A percentile compares a stretch with the other conserved stretches of the same genome.
phyloP scores from a whole-genome alignment of 2,329 filamentous ascomycete species.

The Pestalotiopsis sp. region DNA sequence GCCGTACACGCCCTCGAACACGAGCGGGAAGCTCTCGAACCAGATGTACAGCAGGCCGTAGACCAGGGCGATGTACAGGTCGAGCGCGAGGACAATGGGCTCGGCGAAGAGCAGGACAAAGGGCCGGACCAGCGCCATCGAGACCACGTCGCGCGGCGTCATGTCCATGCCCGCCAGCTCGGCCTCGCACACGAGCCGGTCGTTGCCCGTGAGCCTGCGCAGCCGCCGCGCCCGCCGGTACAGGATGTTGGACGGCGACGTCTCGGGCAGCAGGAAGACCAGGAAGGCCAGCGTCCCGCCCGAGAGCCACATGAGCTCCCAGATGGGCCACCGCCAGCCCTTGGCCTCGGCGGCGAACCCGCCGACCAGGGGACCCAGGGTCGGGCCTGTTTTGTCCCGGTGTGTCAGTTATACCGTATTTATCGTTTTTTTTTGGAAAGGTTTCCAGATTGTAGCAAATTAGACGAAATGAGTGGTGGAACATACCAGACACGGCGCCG shows the following conservation, averaged over 20 bases:
- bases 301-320: slow-evolving; percentile 49
- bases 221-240: slow-evolving; percentile 52
- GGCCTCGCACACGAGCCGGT: slow-evolving; percentile 54
- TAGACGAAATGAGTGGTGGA: background rate
- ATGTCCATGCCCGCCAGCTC: slow-evolving; percentile 46
- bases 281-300: slow-evolving; percentile 43
- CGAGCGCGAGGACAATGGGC: slow-evolving; percentile 49
- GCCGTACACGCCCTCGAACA: slow-evolving; percentile 49
- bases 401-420: no score
- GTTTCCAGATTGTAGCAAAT: background rate
- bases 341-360: slow-evolving; percentile 44
- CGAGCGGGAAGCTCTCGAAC: slow-evolving; percentile 56
- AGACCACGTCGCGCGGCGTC: slow-evolving; percentile 40
- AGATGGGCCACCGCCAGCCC: slow-evolving; percentile 49
- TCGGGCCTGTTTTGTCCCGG: slow-evolving; percentile 31
- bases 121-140: slow-evolving; percentile 42
- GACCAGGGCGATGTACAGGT: slow-evolving; percentile 48
- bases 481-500: slow-evolving; percentile 30
- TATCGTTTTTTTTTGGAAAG: no score
- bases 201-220: slow-evolving; percentile 30
- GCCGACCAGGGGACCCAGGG: slow-evolving; percentile 47
- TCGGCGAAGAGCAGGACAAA: slow-evolving; percentile 45
- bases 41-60: slow-evolving; percentile 50
- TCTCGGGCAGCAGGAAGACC: slow-evolving; percentile 54
- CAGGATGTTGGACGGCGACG: slow-evolving; percentile 51